These are phyloP conservation scores for Colletotrichum aenigma DNA, from an alignment of 2,329 filamentous ascomycete genomes.

Conservation along the genomic window DNA sequence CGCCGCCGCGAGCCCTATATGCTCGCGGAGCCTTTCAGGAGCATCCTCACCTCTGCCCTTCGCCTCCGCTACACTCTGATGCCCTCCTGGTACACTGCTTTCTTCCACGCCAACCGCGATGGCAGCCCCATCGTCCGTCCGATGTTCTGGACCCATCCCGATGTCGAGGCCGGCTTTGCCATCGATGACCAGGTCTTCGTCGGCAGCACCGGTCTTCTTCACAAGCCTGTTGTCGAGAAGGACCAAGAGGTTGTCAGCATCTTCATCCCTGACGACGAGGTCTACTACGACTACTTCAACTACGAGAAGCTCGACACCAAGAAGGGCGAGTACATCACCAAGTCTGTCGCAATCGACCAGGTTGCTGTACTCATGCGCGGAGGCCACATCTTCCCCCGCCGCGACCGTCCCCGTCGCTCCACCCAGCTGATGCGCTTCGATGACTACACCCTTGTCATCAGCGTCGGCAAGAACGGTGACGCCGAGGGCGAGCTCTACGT, in stretches of 20 bases:
- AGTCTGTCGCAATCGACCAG: constrained; percentile 81
- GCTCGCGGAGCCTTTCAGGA: constrained; percentile 80
- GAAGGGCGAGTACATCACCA: constrained; percentile 70
- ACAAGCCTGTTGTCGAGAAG: constrained; percentile 85
- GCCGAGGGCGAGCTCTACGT: constrained; percentile 86
- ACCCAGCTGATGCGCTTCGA: constrained; percentile 91
- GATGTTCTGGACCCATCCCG: constrained; percentile 90
- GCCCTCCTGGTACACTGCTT: constrained; percentile 96
- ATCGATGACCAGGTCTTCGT: constrained; percentile 95
- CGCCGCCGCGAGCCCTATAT: constrained; percentile 94
- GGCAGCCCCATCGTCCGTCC: constrained; percentile 89
- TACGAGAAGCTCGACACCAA: constrained; percentile 75
- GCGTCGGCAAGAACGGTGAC: constrained; percentile 61
- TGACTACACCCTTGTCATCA: constrained; percentile 89
- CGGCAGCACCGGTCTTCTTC: constrained; percentile 86
- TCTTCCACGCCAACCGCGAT: constrained; percentile 83
- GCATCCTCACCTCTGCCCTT: constrained; percentile 86
- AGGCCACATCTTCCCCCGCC: constrained; percentile 88
- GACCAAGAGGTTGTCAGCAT: constrained; percentile 75
- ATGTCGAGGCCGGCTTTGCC: constrained; percentile 83
- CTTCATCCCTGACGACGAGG: constrained; percentile 86
- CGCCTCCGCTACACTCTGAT: constrained; percentile 88
- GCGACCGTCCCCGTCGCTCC: constrained; percentile 85
- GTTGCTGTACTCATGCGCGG: constrained; percentile 92
- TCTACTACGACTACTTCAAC: constrained; percentile 96